Percentiles rank a stretch among this genome's conserved stretches.
phyloP scores from a whole-genome alignment of 345 rosid species.

The Adansonia digitata region DNA sequence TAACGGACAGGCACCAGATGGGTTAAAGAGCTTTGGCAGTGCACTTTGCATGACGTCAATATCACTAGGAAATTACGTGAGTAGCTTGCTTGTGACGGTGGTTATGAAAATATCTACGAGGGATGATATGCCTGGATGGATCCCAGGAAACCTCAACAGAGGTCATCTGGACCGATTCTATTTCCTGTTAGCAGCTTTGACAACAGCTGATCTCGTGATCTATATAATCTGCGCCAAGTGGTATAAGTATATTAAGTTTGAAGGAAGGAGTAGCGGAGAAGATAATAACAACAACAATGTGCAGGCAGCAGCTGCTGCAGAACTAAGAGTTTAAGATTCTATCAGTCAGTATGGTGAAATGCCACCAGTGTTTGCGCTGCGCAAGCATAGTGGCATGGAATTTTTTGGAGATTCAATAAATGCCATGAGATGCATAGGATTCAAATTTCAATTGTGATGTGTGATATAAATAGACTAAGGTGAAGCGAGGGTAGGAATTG shows the following conservation, averaged over 20 bases:
- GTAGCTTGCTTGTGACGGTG: conserved; percentile 71
- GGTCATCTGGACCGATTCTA: conserved; percentile 88
- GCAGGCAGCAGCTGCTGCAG: not conserved
- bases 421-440: not conserved
- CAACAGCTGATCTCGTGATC: conserved; percentile 55
- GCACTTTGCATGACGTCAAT: conserved; percentile 96
- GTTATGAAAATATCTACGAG: conserved; percentile 74
- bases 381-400: too few relatives aligned
- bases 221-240: conserved; percentile 69
- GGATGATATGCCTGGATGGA: conserved; percentile 86
- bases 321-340: not conserved
- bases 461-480: not conserved
- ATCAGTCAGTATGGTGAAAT: not conserved
- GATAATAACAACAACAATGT: not conserved
- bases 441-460: too few relatives aligned
- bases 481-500: not conserved
- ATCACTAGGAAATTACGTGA: conserved; percentile 89
- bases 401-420: not conserved
- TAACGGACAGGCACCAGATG: conserved; percentile 83
- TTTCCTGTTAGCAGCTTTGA: conserved; percentile 82
- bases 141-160: conserved; percentile 81
- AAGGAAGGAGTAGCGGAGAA: conserved; percentile 26
- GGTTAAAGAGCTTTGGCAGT: conserved; percentile 91
- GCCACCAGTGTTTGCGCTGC: not conserved
- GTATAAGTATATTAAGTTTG: conserved; percentile 70